Conservation (phyloP, 495 filamentous ascomycete species). For the Aspergillus ellipticus region DNA sequence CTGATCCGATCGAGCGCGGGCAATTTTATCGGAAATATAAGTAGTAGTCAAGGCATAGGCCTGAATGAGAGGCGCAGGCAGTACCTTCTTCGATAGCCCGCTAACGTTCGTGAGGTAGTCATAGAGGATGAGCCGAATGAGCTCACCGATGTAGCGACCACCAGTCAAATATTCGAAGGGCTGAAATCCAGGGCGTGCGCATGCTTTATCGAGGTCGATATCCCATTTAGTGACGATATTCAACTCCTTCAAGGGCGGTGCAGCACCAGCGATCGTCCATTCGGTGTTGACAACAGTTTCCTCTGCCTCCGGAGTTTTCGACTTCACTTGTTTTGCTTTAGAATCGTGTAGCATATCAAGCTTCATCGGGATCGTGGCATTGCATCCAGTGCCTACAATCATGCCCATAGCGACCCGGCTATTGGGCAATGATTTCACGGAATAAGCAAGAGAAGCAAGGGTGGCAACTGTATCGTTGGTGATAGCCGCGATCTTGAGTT, state of each 20-base stretch:
- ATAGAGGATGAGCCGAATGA: slow-evolving; percentile 67
- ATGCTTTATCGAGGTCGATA: slow-evolving; percentile 55
- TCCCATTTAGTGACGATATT: slow-evolving; percentile 72
- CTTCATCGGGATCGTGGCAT: slow-evolving; percentile 74
- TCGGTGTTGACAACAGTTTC: slow-evolving; percentile 81
- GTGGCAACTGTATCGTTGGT: slow-evolving; percentile 81
- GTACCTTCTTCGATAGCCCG: slow-evolving; percentile 28
- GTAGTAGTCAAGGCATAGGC: slow-evolving; percentile 65
- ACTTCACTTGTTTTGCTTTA: slow-evolving; percentile 49
- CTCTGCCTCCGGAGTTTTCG: slow-evolving; percentile 42
- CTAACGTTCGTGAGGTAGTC: slow-evolving; percentile 56
- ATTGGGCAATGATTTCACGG: slow-evolving; percentile 57
- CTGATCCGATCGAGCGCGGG: slow-evolving; percentile 42
- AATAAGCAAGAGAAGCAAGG: slow-evolving; percentile 70
- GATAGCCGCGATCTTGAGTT: slow-evolving; percentile 69
- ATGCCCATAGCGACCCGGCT: slow-evolving; percentile 75
- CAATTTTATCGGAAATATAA: slow-evolving; percentile 63
- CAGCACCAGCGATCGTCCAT: slow-evolving; percentile 76
- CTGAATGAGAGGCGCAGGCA: slow-evolving; percentile 56
- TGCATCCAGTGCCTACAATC: slow-evolving; percentile 80
- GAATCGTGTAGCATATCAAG: slow-evolving; percentile 58
- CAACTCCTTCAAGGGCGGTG: slow-evolving; percentile 59
- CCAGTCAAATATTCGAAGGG: slow-evolving; percentile 87
- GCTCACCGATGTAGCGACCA: slow-evolving; percentile 78
- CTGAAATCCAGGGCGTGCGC: slow-evolving; percentile 74